Conservation (phyloP, 169 alveolate species). For the Eimeria praecox region DNA sequence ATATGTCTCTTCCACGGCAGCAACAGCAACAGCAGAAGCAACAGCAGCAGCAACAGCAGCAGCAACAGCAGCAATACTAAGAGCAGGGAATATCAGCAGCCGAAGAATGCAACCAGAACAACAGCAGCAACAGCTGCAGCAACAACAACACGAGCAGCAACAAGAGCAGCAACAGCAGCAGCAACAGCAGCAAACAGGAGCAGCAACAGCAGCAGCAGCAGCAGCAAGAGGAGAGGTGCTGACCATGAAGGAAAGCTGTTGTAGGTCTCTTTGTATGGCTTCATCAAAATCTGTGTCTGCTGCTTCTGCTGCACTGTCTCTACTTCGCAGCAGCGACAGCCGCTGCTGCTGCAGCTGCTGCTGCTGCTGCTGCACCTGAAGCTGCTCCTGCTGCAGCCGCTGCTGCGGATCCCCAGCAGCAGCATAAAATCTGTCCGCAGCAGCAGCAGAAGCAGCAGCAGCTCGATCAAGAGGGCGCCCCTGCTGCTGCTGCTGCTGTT, state of each 20-base stretch:
- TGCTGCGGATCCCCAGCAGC: not conserved
- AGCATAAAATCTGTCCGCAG: not conserved
- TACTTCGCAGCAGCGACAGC: not conserved
- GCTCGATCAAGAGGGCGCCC: not conserved
- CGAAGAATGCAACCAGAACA: not conserved
- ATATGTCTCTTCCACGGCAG: not conserved
- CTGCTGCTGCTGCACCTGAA: slow-evolving; percentile 3
- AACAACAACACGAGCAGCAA: not conserved
- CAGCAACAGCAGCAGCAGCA: not conserved
- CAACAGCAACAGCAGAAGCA: not conserved
- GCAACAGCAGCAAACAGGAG: slow-evolving; percentile 2
- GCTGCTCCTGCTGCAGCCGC: not conserved
- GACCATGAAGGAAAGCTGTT: slow-evolving; percentile 35
- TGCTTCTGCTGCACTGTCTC: not conserved
- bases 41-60: not conserved
- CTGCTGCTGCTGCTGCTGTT: slow-evolving; percentile 29
- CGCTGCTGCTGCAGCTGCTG: not conserved
- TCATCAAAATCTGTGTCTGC: slow-evolving; percentile 42
- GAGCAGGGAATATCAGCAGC: not conserved
- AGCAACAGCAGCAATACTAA: not conserved
- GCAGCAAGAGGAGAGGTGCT: not conserved
- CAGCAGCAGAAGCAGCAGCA: not conserved
- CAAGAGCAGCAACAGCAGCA: not conserved
- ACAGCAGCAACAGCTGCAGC: not conserved
- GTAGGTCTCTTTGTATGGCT: not conserved